Evolutionary conservation across 495 filamentous ascomycete species (phyloP).

Genomic region (Aspergillus incahuasiensis): DNA sequence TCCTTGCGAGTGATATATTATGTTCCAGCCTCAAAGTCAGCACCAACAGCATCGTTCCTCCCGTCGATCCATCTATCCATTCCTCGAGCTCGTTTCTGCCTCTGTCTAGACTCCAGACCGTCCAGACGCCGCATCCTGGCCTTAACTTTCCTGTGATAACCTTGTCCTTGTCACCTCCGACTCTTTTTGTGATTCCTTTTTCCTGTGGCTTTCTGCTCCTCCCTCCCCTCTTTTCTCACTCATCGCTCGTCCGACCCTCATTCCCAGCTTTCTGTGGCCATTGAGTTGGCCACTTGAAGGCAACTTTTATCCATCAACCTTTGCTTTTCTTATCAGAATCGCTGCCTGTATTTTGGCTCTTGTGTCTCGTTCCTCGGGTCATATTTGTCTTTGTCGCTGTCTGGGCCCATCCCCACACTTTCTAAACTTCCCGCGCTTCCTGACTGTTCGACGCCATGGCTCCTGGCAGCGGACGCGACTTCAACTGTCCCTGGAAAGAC

Average conservation of each 20-base stretch:
- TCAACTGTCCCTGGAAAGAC: conserved; percentile 42
- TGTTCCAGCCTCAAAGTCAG: conserved; percentile 16
- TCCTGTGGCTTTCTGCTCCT: conserved; percentile 14
- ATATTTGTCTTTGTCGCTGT: conserved; percentile 7
- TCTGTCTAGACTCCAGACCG: conserved; percentile 5
- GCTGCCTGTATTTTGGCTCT: neutral
- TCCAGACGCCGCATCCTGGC: conserved; percentile 18
- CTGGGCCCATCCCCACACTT: conserved; percentile 12
- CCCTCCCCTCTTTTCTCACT: conserved; percentile 2
- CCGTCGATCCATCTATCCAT: conserved; percentile 17
- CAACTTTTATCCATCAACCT: neutral
- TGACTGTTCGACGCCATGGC: conserved; percentile 29
- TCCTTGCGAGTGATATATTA: conserved; percentile 11
- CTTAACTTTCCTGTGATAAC: conserved; percentile 21
- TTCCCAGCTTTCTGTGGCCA: neutral
- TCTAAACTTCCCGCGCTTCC: conserved; percentile 11
- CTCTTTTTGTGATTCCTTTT: conserved; percentile 13
- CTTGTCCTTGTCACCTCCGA: conserved; percentile 15
- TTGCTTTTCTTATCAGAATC: neutral
- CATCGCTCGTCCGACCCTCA: neutral
- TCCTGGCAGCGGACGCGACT: conserved; percentile 42
- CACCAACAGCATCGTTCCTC: conserved; percentile 1
- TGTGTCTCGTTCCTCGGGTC: conserved; percentile 6
- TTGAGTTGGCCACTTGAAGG: conserved; percentile 4
- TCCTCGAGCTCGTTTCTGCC: conserved; percentile 10